Evolutionary conservation across 192 early-diverging fungal species (phyloP).

Genomic region (Dissophora globulifera): DNA sequence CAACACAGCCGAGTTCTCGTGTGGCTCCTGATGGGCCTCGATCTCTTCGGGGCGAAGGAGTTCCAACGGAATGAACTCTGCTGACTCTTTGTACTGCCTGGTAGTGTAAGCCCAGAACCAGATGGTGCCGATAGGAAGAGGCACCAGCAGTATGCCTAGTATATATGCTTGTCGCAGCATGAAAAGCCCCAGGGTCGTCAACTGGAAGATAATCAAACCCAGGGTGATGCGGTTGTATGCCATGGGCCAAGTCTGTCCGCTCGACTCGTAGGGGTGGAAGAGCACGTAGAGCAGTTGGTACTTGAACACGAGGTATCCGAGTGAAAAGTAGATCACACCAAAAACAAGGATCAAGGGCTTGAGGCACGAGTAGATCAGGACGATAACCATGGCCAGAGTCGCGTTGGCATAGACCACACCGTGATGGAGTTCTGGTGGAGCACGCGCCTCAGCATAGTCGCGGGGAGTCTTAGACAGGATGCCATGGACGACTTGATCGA

Average conservation of each 20-base stretch:
- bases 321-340: slow-evolving; percentile 72
- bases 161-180: slow-evolving; percentile 61
- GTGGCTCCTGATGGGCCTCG: not conserved
- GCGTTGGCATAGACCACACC: slow-evolving; percentile 75
- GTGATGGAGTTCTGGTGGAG: slow-evolving; percentile 76
- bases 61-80: slow-evolving; percentile 60
- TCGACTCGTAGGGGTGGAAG: slow-evolving; percentile 78
- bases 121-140: slow-evolving; percentile 59
- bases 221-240: slow-evolving; percentile 75
- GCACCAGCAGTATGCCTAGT: slow-evolving; percentile 54
- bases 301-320: slow-evolving; percentile 77
- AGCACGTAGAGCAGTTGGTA: slow-evolving; percentile 84
- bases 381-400: slow-evolving; percentile 77
- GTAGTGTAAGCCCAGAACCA: slow-evolving; percentile 60
- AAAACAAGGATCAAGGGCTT: slow-evolving; percentile 77
- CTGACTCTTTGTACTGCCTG: slow-evolving; percentile 52
- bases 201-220: slow-evolving; percentile 72
- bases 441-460: slow-evolving; percentile 79
- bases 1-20: not conserved
- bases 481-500: slow-evolving; percentile 63
- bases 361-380: slow-evolving; percentile 83
- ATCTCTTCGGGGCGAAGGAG: slow-evolving; percentile 40
- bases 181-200: slow-evolving; percentile 72
- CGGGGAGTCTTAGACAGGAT: slow-evolving; percentile 81
- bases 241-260: slow-evolving; percentile 77